These are phyloP conservation scores for Phytophthora pseudosyringae DNA, from an alignment of 352 stramenopile genomes.

Conservation along the genomic window DNA sequence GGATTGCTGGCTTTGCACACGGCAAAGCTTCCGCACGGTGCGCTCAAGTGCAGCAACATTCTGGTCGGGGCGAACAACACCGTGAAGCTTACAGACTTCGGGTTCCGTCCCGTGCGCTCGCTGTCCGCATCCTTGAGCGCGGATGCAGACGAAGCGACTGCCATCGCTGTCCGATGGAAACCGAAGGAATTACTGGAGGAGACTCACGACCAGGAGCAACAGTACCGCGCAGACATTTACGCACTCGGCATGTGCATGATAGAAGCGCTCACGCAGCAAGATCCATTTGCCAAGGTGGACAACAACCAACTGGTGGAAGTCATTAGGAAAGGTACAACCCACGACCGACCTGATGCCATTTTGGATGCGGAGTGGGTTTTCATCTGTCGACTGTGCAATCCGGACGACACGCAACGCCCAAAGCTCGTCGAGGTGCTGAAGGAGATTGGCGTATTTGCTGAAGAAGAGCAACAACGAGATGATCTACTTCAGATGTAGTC, in stretches of 20 bases:
- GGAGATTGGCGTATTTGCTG: conserved; percentile 11
- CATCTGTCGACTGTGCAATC: conserved; percentile 13
- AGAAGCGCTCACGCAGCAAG: conserved; percentile 24
- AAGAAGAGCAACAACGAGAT: conserved; percentile 9
- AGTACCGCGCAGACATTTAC: conserved; percentile 33
- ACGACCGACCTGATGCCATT: conserved; percentile 11
- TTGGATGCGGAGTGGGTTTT: conserved; percentile 20
- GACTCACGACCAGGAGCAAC: neutral
- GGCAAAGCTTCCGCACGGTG: conserved; percentile 3
- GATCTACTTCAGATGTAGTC: conserved; percentile 2
- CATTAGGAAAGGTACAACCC: conserved; percentile 10
- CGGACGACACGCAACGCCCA: conserved; percentile 14
- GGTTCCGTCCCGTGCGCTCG: conserved; percentile 18
- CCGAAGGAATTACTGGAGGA: conserved; percentile 32
- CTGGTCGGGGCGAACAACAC: conserved; percentile 45
- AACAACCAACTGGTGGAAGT: conserved; percentile 7
- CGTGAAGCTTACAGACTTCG: conserved; percentile 43
- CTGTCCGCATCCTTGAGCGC: conserved; percentile 19
- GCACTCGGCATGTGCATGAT: conserved; percentile 40
- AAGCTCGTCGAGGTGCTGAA: conserved; percentile 15
- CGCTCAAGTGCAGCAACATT: conserved; percentile 46
- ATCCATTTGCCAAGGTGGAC: conserved; percentile 12
- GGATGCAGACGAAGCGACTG: neutral
- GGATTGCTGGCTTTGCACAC: conserved; percentile 8
- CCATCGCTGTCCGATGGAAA: conserved; percentile 32